Evolutionary conservation across 1,284 basidiomycete genomes (phyloP).

Genomic region (Leccinum huronense): DNA sequence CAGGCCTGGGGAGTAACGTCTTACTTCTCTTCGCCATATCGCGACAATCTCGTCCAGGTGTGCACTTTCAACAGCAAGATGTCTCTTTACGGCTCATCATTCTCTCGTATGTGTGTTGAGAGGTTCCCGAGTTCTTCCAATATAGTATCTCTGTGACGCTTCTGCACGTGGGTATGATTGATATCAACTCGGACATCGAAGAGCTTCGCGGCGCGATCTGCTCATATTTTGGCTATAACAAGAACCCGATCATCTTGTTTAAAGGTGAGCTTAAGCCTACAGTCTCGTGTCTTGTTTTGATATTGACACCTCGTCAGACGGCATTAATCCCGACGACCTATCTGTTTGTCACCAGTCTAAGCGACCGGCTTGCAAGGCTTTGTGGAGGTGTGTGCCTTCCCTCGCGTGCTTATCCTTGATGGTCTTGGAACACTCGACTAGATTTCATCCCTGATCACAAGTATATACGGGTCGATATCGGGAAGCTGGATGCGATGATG

Average conservation of each 20-base stretch:
- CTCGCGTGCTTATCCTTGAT: constrained; percentile 2
- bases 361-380: constrained; percentile 68
- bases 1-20: constrained; percentile 56
- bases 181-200: constrained; percentile 70
- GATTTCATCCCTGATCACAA: constrained; percentile 71
- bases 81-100: constrained; percentile 2
- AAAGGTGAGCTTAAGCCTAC: constrained; percentile 51
- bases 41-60: constrained; percentile 78
- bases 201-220: constrained; percentile 77
- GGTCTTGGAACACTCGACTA: constrained; percentile 34
- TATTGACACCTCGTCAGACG: constrained; percentile 43
- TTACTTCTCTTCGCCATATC: constrained; percentile 65
- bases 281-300: constrained; percentile 4
- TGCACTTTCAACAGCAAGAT: constrained; percentile 1
- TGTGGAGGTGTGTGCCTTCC: constrained; percentile 52
- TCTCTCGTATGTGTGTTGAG: constrained; percentile 48
- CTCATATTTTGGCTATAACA: constrained; percentile 75
- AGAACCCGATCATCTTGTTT: constrained; percentile 63
- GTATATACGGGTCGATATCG: constrained; percentile 74
- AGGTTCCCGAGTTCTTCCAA: constrained; percentile 77
- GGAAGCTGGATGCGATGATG: constrained; percentile 62
- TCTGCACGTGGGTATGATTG: constrained; percentile 78
- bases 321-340: constrained; percentile 71
- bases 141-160: constrained; percentile 68
- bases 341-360: constrained; percentile 65